Evolutionary conservation across 2,329 filamentous ascomycete genomes (phyloP).

Genomic region (Pseudogymnoascus sp.): DNA sequence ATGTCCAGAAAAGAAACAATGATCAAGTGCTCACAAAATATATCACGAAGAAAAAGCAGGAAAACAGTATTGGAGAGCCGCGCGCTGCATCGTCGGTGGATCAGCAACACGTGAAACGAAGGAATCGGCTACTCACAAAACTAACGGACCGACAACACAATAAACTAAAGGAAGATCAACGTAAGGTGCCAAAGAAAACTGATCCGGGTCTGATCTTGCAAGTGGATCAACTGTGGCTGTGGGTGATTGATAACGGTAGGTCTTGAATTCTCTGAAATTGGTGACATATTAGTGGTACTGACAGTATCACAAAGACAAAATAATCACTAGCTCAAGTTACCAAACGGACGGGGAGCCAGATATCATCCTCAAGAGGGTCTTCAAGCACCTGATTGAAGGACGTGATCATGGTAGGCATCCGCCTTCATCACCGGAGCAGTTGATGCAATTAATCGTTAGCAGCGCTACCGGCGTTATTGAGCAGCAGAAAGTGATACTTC

Average conservation of each 20-base stretch:
- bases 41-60: neutral
- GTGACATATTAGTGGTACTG: neutral
- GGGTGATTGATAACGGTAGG: neutral
- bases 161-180: neutral
- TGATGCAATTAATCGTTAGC: neutral
- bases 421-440: neutral
- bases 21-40: constrained; percentile 4
- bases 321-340: constrained; percentile 5
- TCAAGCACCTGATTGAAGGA: neutral
- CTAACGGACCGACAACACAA: neutral
- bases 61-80: neutral
- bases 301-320: neutral
- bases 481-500: neutral
- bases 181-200: neutral
- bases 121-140: neutral
- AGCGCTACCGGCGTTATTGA: neutral
- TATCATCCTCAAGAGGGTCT: neutral
- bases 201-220: neutral
- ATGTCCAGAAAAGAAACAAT: neutral
- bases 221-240: neutral
- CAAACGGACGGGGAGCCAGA: neutral
- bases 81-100: neutral
- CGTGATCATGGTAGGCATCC: neutral
- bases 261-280: neutral
- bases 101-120: neutral